Percentiles rank a stretch among this genome's conserved stretches.
Conservation (phyloP, 1,139 yeast genomes). For the Taiozyma sp. region DNA sequence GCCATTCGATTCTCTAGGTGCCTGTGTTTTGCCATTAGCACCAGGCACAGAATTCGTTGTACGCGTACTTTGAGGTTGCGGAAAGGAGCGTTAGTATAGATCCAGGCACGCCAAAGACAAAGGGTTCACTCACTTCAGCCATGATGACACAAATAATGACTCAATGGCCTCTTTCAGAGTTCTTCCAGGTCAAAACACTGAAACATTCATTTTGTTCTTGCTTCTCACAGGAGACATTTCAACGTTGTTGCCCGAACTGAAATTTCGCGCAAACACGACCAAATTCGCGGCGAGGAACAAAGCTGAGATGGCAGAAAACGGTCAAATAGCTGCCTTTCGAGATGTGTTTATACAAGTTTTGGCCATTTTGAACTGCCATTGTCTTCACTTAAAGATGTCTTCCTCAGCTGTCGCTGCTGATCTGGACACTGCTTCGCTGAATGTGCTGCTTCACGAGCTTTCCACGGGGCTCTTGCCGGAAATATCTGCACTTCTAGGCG, state of each 20-base stretch:
- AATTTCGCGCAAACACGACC: conserved; percentile 1
- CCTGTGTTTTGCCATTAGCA: background rate
- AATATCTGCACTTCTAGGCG: conserved; percentile 7
- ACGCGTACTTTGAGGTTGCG: background rate
- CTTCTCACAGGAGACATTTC: background rate
- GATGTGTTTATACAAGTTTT: background rate
- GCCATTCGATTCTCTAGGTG: background rate
- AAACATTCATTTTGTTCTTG: background rate
- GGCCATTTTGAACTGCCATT: background rate
- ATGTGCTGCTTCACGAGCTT: conserved; percentile 17
- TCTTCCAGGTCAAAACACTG: background rate
- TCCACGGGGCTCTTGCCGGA: conserved; percentile 10
- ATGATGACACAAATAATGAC: background rate
- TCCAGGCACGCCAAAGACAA: background rate
- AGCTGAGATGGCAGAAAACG: too few species aligned
- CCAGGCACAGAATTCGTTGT: background rate
- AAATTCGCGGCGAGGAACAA: background rate
- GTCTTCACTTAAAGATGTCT: background rate
- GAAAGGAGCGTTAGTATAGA: background rate
- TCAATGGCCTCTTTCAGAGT: background rate
- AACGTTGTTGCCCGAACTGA: conserved; percentile 16
- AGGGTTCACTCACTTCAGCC: conserved; percentile 1
- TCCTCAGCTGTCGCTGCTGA: too few species aligned
- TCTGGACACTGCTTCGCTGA: conserved; percentile 1
- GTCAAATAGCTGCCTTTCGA: too few species aligned